phyloP scores from a whole-genome alignment of 192 early-diverging fungal species.

The Rhizophlyctis rosea region DNA sequence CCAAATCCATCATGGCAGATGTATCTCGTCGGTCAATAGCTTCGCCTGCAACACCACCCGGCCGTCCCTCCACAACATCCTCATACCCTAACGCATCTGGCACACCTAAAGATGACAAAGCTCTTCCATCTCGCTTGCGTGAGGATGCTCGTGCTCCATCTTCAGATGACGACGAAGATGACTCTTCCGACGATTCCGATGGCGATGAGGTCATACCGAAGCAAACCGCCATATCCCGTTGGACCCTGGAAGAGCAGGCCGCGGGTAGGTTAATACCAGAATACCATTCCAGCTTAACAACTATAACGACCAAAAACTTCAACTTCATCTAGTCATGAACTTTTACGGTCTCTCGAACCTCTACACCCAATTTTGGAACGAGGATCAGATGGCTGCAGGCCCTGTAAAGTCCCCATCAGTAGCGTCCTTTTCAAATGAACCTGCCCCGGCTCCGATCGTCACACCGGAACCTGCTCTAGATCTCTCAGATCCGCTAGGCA shows the following conservation, averaged over 20 bases:
- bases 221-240: neutral
- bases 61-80: neutral
- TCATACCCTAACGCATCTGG: neutral
- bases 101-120: neutral
- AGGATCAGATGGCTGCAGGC: conserved; percentile 3
- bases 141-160: conserved; percentile 24
- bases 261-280: conserved; percentile 14
- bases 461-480: conserved; percentile 22
- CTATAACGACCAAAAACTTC: neutral
- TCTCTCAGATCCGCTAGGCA: conserved; percentile 44
- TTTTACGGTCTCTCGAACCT: conserved; percentile 42
- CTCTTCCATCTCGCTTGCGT: no score
- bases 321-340: conserved; percentile 27
- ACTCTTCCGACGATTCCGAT: neutral
- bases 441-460: conserved; percentile 7
- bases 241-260: conserved; percentile 32
- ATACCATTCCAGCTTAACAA: conserved; percentile 1
- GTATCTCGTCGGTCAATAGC: neutral
- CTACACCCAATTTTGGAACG: conserved; percentile 40
- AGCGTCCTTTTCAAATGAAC: neutral
- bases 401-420: neutral
- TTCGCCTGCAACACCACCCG: neutral
- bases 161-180: conserved; percentile 28
- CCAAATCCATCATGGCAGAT: no score
- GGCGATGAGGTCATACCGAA: conserved; percentile 6